Conservation (phyloP, 2,329 filamentous ascomycete genomes). For the Penicillium sp. region DNA sequence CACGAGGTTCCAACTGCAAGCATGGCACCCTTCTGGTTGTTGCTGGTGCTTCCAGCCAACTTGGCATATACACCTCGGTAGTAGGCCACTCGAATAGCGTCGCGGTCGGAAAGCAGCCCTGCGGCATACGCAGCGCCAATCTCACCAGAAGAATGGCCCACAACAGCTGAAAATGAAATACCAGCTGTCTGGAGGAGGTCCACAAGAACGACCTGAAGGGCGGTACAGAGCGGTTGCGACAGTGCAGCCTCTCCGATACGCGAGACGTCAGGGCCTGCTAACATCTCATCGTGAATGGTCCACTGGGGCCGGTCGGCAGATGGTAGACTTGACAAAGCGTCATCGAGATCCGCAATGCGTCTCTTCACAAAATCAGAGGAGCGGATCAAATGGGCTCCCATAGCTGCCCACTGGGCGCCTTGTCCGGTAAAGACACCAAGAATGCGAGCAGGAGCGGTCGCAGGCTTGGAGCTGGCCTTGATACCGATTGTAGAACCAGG, state of each 20-base stretch:
- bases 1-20: slow-evolving; percentile 30
- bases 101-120: slow-evolving; percentile 4
- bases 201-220: slow-evolving; percentile 19
- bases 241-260: slow-evolving; percentile 1
- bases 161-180: slow-evolving; percentile 9
- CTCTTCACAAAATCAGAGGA: not conserved
- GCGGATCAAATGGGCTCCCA: slow-evolving; percentile 12
- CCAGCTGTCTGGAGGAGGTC: slow-evolving; percentile 9
- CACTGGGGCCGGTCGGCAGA: slow-evolving; percentile 5
- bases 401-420: slow-evolving; percentile 19
- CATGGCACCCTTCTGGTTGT: slow-evolving; percentile 30
- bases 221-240: slow-evolving; percentile 20
- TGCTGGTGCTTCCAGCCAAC: not conserved
- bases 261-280: not conserved
- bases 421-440: slow-evolving; percentile 22
- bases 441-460: not conserved
- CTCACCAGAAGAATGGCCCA: slow-evolving; percentile 24
- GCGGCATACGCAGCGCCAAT: slow-evolving; percentile 22
- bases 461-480: not conserved
- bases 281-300: slow-evolving; percentile 14
- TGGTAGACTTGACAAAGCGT: slow-evolving; percentile 2
- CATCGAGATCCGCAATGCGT: slow-evolving; percentile 3
- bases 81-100: slow-evolving; percentile 19
- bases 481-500: not conserved
- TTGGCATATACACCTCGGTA: slow-evolving; percentile 14